Evolutionary conservation across 1,284 basidiomycete species (phyloP).

Genomic region (Coniophora puteana): DNA sequence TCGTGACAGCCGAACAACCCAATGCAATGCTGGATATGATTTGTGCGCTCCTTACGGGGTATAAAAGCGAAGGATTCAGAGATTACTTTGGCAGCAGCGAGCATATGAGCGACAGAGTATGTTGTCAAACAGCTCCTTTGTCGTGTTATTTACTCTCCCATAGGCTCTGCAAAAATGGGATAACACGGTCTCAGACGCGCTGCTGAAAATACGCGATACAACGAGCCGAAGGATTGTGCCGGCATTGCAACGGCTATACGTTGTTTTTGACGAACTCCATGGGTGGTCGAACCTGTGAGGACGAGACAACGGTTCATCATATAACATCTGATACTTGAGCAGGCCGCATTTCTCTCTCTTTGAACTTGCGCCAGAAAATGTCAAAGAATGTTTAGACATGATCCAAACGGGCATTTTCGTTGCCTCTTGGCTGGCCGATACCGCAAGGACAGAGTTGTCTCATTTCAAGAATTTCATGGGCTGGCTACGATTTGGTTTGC

Average conservation of each 20-base stretch:
- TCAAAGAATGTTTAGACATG: conserved; percentile 49
- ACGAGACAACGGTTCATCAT: conserved; percentile 9
- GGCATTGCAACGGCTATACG: conserved; percentile 69
- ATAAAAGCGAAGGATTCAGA: conserved; percentile 58
- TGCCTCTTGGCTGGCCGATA: conserved; percentile 62
- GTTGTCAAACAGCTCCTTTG: conserved; percentile 17
- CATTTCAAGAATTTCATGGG: conserved; percentile 74
- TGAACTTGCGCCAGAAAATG: conserved; percentile 44
- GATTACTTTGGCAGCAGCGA: conserved; percentile 77
- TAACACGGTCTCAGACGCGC: conserved; percentile 60
- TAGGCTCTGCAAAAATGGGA: conserved; percentile 81
- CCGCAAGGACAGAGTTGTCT: conserved; percentile 60
- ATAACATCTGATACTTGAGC: conserved; percentile 14
- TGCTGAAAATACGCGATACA: conserved; percentile 69
- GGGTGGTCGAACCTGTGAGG: conserved; percentile 75
- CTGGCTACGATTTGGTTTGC: conserved; percentile 77
- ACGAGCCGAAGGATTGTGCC: conserved; percentile 66
- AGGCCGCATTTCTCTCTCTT: conserved; percentile 52
- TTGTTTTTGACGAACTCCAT: conserved; percentile 69
- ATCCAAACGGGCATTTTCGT: conserved; percentile 55
- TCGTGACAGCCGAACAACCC: conserved; percentile 46
- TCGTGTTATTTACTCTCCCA: conserved; percentile 17
- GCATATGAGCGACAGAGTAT: conserved; percentile 76
- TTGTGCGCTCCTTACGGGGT: conserved; percentile 65
- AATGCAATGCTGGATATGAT: conserved; percentile 69